These are phyloP conservation scores for Syncephalastrum sp. DNA, from an alignment of 371 early-diverging fungal genomes.

Conservation along the genomic window DNA sequence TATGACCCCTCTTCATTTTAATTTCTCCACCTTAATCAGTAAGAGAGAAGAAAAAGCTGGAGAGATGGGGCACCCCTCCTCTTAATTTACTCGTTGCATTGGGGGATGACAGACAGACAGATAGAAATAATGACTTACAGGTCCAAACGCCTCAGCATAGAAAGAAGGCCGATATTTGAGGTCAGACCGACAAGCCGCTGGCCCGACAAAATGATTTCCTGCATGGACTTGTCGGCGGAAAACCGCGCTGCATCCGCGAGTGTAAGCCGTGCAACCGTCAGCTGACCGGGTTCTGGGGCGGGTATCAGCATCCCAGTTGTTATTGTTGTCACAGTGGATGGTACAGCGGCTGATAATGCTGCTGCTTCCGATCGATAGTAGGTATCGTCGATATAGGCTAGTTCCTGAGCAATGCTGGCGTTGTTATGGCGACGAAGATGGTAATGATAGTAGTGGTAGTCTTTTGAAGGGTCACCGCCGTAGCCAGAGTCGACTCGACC, in stretches of 20 bases:
- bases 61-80: too few species aligned
- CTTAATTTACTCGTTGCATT: too few species aligned
- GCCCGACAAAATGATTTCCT: conserved; percentile 18
- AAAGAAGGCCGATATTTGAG: conserved; percentile 20
- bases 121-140: conserved; percentile 17
- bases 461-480: background rate
- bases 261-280: conserved; percentile 6
- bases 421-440: conserved; percentile 1
- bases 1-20: conserved; percentile 1
- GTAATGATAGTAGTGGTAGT: background rate
- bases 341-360: background rate
- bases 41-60: too few species aligned
- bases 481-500: conserved; percentile 22
- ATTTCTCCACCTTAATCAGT: background rate
- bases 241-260: conserved; percentile 4
- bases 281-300: too few species aligned
- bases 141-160: conserved; percentile 17
- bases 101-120: background rate
- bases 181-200: conserved; percentile 17
- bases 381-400: conserved; percentile 37
- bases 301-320: too few species aligned
- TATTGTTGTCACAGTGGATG: conserved; percentile 11
- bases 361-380: conserved; percentile 22
- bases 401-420: conserved; percentile 21
- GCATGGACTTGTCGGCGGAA: conserved; percentile 13